A percentile compares a stretch with the other conserved stretches of the same genome.
These are phyloP conservation scores for Fraxinus xanthoxyloides DNA, from an alignment of 305 asterid species.

Conservation along the genomic window DNA sequence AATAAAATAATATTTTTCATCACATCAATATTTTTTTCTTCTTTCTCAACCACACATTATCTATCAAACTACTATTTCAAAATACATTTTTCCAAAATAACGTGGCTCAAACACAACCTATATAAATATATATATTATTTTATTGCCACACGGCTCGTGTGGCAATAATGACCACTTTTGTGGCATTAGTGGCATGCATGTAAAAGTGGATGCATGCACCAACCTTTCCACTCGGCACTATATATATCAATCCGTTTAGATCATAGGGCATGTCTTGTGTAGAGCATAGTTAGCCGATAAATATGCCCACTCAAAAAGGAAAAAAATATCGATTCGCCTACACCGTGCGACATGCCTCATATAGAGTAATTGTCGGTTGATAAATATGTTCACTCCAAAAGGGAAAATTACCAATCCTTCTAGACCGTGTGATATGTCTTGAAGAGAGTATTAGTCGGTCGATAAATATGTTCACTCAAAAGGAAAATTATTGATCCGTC, in stretches of 20 bases:
- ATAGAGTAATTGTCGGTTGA: not conserved
- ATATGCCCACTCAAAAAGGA: too few species aligned
- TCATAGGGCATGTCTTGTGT: too few species aligned
- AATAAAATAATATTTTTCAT: too few species aligned
- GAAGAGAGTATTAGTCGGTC: not conserved
- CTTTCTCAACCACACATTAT: too few species aligned
- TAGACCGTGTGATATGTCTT: not conserved
- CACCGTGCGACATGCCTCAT: not conserved
- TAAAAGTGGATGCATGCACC: not conserved
- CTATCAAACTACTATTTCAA: too few species aligned
- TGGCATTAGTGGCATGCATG: not conserved
- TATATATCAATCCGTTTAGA: too few species aligned
- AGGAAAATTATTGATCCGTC: not conserved
- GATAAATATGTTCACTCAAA: not conserved
- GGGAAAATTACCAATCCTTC: not conserved
- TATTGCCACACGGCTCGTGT: not conserved
- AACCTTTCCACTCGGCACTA: not conserved
- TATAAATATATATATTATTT: too few species aligned
- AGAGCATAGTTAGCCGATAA: too few species aligned
- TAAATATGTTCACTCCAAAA: not conserved
- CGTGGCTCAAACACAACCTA: too few species aligned
- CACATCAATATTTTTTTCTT: too few species aligned
- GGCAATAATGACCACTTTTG: not conserved
- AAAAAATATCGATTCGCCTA: not conserved
- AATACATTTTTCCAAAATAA: too few species aligned